A percentile compares a stretch with the other conserved stretches of the same genome.
Conservation (phyloP, 768 basidiomycete species). For the Cystobasidium tubakii region DNA sequence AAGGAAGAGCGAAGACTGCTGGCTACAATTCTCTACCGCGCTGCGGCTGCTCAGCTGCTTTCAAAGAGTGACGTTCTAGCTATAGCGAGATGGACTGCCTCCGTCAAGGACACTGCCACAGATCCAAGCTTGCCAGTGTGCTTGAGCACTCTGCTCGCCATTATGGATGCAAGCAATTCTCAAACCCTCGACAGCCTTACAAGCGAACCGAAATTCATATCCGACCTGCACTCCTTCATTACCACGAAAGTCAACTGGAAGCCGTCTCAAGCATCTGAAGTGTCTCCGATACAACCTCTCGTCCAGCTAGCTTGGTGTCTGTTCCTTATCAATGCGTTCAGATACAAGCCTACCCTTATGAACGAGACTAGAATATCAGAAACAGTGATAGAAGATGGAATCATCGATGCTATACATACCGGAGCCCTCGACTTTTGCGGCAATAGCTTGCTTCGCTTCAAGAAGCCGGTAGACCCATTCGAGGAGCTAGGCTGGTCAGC, state of each 20-base stretch:
- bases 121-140: conserved; percentile 55
- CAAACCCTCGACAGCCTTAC: conserved; percentile 48
- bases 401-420: conserved; percentile 75
- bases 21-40: conserved; percentile 42
- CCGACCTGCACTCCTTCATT: conserved; percentile 34
- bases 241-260: conserved; percentile 38
- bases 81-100: conserved; percentile 39
- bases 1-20: conserved; percentile 42
- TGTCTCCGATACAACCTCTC: conserved; percentile 64
- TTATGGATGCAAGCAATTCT: conserved; percentile 55
- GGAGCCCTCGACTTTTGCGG: conserved; percentile 72
- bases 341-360: conserved; percentile 63
- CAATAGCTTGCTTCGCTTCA: conserved; percentile 59
- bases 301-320: conserved; percentile 81
- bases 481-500: conserved; percentile 46
- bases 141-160: conserved; percentile 63
- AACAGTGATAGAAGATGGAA: conserved; percentile 66
- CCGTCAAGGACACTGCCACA: conserved; percentile 12
- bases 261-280: conserved; percentile 60
- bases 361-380: conserved; percentile 59
- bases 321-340: conserved; percentile 69
- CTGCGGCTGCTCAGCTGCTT: conserved; percentile 37
- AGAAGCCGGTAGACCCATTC: conserved; percentile 51
- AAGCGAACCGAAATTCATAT: conserved; percentile 36
- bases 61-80: conserved; percentile 38